Base-by-base conservation (phyloP, 208 protist genomes). In the Herpetomonas tarakana region DNA sequence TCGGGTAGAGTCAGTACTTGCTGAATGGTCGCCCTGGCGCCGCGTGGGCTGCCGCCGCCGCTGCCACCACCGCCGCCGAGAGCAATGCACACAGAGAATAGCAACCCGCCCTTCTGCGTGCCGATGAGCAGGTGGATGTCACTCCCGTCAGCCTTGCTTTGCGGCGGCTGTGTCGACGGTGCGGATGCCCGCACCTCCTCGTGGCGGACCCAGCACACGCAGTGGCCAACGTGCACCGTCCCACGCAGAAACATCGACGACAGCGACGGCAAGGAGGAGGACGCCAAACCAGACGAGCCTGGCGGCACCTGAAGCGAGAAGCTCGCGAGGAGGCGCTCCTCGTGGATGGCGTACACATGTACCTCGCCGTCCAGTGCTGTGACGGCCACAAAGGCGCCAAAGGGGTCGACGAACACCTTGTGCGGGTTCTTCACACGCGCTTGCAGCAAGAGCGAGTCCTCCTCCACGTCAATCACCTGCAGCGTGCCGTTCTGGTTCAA, bases 341-440 rank as follows among this genome's bases (percentile, higher is more conserved):
- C 58, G 44, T 63, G 62, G 24, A 63, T 51, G 38, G 68, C 57
- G 47, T 74, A 90, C 44, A 80, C 78, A 58, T 77, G 62, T 27
- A 92, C 46, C 47, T 88, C 74, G 12, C 88, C 88, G 64, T 94
- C 84, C 11, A 54, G 61, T 1, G 75, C 62, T 7, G 78, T 67
- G 0, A 76, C 76, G 28, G 89, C 49, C 47, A 83, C 47, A 38
- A 86, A 71, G 19, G 46, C 29, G 12, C 83, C 88, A 0, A 41
- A 68, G 0, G 88, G 84, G 65, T 92, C 74, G 12, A 94, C 54
- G 65, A 94, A 91, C 11, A 94, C 71, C 6, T 64, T 59, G 60
- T 90, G 58, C 11, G 88, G 84, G 60, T 94, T 91, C 26, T 68
- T 58, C 12, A 91, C 63, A 2, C 55, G 26, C 0, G 60, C 58